A percentile compares a stretch with the other conserved stretches of the same genome.
These are phyloP conservation scores for Parietaria judaica DNA, from an alignment of 306 rosid genomes.

Conservation along the genomic window DNA sequence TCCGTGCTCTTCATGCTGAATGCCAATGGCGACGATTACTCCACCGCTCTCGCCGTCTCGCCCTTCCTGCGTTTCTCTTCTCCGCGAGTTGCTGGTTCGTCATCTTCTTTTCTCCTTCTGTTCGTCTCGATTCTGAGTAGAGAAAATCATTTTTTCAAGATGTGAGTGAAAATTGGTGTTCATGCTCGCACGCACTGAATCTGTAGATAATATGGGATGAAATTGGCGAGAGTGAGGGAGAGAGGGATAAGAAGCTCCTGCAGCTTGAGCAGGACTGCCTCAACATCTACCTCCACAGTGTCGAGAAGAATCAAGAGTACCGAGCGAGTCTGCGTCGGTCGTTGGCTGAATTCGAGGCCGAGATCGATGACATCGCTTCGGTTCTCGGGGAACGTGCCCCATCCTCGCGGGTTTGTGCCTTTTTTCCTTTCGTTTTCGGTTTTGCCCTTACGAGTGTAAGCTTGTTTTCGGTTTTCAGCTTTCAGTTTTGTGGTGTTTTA, in stretches of 20 bases:
- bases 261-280: constrained; percentile 93
- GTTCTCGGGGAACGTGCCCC: constrained; percentile 50
- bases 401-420: constrained; percentile 44
- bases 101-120: neutral
- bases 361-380: constrained; percentile 36
- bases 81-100: constrained; percentile 71
- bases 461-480: too few species aligned
- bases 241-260: constrained; percentile 76
- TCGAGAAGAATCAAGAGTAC: constrained; percentile 66
- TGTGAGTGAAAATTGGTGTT: neutral
- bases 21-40: constrained; percentile 31
- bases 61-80: constrained; percentile 89
- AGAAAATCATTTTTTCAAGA: neutral
- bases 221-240: constrained; percentile 73
- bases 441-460: constrained; percentile 7
- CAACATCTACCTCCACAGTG: constrained; percentile 64
- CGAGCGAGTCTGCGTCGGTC: constrained; percentile 52
- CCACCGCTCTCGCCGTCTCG: constrained; percentile 63
- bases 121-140: neutral
- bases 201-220: constrained; percentile 78
- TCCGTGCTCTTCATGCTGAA: neutral
- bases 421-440: neutral
- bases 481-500: constrained; percentile 12
- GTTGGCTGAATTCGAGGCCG: constrained; percentile 58
- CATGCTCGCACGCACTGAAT: neutral